Conservation (phyloP, 257 asterid species). For the Solanum chilense region DNA sequence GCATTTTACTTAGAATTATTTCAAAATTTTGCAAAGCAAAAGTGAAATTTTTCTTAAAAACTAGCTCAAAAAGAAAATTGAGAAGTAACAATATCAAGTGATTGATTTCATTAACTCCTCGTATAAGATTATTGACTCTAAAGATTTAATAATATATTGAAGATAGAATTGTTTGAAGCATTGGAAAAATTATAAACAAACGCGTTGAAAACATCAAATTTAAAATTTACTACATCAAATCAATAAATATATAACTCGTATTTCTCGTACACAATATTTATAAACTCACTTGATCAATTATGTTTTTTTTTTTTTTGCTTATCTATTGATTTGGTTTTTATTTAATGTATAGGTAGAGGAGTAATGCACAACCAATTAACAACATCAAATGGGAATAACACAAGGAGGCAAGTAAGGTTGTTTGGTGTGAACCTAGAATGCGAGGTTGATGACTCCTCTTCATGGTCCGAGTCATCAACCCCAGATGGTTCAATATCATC, state of each 20-base stretch:
- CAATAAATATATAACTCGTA: background rate
- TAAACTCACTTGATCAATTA: background rate
- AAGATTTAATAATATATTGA: background rate
- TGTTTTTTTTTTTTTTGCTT: background rate
- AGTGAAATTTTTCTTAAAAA: background rate
- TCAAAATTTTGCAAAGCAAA: background rate
- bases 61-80: background rate
- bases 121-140: background rate
- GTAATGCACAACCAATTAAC: background rate
- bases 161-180: background rate
- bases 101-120: background rate
- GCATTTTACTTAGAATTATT: no score
- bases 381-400: conserved; percentile 33
- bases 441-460: conserved; percentile 26
- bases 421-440: conserved; percentile 88
- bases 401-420: conserved; percentile 53
- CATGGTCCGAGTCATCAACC: conserved; percentile 27
- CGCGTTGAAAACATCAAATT: background rate
- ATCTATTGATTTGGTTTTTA: background rate
- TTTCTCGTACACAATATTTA: background rate
- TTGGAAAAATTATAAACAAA: no score
- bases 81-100: background rate
- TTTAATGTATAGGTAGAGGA: background rate
- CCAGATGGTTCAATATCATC: conserved; percentile 44
- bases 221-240: background rate